These are phyloP conservation scores for Calcarisporium arbuscula DNA, from an alignment of 2,329 filamentous ascomycete species.

Conservation along the genomic window DNA sequence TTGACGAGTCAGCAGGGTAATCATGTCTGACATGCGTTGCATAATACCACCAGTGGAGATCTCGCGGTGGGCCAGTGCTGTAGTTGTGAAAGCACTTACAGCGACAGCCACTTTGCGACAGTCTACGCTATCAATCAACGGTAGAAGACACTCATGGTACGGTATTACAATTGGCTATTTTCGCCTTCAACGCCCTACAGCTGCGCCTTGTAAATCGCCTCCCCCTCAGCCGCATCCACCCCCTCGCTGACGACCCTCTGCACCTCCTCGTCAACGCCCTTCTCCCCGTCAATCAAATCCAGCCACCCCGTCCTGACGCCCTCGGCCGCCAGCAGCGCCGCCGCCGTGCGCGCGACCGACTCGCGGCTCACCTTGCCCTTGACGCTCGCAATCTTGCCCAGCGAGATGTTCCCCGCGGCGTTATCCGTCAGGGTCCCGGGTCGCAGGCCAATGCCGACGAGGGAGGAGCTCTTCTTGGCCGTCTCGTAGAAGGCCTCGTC, in stretches of 20 bases:
- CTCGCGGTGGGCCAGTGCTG: no score
- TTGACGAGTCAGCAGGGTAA: no score
- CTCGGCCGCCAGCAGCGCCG: constrained; percentile 45
- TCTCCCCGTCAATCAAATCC: constrained; percentile 48
- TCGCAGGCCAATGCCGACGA: constrained; percentile 47
- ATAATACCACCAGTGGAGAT: no score
- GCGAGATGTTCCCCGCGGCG: constrained; percentile 38
- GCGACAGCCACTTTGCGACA: no score
- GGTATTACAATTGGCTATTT: neutral
- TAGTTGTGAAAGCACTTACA: no score
- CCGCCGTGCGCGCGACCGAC: constrained; percentile 53
- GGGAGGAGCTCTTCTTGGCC: constrained; percentile 31
- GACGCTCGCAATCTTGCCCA: constrained; percentile 37
- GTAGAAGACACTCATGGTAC: no score
- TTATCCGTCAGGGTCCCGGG: constrained; percentile 45
- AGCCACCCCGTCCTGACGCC: constrained; percentile 45
- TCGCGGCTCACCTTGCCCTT: constrained; percentile 44
- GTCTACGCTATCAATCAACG: no score
- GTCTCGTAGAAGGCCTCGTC: constrained; percentile 50
- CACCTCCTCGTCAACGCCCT: constrained; percentile 41
- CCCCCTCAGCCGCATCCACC: constrained; percentile 47
- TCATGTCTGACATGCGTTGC: no score
- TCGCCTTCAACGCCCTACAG: neutral
- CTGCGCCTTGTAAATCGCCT: constrained; percentile 28
- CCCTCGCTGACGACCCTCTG: constrained; percentile 41